Evolutionary conservation across 1,139 yeast species (phyloP).

Genomic region (Lodderomyces parapsilosis): DNA sequence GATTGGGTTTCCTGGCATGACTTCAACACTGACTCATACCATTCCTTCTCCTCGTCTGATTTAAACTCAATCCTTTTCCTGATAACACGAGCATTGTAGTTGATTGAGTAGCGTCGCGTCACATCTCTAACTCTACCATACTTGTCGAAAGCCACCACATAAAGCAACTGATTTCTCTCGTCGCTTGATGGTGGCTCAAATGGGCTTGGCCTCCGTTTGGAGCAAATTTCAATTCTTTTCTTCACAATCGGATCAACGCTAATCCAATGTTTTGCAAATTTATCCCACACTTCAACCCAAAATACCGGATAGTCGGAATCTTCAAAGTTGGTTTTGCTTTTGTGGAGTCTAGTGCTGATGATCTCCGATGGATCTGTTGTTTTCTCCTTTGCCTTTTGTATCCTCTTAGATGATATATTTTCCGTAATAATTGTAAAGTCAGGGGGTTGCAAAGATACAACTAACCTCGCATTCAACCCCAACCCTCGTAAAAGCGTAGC

Average conservation of each 20-base stretch:
- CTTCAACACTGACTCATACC: slow-evolving; percentile 56
- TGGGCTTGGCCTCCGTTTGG: slow-evolving; percentile 54
- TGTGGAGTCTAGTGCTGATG: neutral
- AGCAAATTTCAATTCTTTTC: slow-evolving; percentile 61
- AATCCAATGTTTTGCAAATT: slow-evolving; percentile 70
- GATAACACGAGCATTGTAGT: slow-evolving; percentile 71
- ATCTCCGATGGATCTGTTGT: neutral
- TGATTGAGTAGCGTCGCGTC: slow-evolving; percentile 75
- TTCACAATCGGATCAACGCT: slow-evolving; percentile 78
- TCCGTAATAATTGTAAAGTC: slow-evolving; percentile 56
- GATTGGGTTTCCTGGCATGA: slow-evolving; percentile 29
- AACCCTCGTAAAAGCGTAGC: slow-evolving; percentile 70
- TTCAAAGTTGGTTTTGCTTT: slow-evolving; percentile 14
- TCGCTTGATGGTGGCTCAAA: slow-evolving; percentile 77
- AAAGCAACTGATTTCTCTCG: slow-evolving; percentile 58
- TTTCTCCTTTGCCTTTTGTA: slow-evolving; percentile 8
- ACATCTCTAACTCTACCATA: slow-evolving; percentile 73
- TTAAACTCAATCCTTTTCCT: slow-evolving; percentile 64
- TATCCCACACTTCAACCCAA: slow-evolving; percentile 96
- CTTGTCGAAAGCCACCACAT: slow-evolving; percentile 75
- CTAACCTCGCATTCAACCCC: slow-evolving; percentile 70
- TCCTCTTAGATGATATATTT: slow-evolving; percentile 12
- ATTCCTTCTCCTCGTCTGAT: slow-evolving; percentile 53
- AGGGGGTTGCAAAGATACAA: slow-evolving; percentile 86
- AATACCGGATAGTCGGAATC: slow-evolving; percentile 64